Conservation (phyloP, 2,329 filamentous ascomycete genomes). For the Ustulina deusta region DNA sequence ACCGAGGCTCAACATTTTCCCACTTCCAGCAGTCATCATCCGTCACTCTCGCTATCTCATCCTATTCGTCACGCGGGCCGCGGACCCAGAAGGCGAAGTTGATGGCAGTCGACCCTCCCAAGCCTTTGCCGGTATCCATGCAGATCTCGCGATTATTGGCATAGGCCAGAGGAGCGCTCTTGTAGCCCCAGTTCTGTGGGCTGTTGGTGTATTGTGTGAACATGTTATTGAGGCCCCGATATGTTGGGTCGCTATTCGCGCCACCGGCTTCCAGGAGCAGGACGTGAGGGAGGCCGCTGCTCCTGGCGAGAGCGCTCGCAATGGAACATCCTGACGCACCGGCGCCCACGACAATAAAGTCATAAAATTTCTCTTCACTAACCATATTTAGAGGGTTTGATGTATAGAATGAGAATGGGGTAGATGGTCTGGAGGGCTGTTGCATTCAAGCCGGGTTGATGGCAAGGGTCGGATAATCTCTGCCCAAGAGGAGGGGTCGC, state of each 20-base stretch:
- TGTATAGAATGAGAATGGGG: neutral
- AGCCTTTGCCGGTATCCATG: neutral
- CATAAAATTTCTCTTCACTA: neutral
- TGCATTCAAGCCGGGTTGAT: neutral
- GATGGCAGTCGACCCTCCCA: conserved; percentile 1
- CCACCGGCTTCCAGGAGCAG: neutral
- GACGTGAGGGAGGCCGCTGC: neutral
- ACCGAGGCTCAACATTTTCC: conserved; percentile 1
- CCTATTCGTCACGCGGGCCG: neutral
- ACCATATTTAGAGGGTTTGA: neutral
- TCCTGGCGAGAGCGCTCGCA: neutral
- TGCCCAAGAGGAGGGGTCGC: neutral
- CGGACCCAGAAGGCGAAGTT: conserved; percentile 2
- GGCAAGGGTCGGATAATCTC: neutral
- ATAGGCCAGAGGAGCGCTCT: neutral
- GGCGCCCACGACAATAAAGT: neutral
- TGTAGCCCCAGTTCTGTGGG: neutral
- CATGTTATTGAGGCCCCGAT: neutral
- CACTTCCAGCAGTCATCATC: neutral
- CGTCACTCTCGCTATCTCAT: neutral
- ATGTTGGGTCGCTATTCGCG: neutral
- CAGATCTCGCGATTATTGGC: conserved; percentile 2
- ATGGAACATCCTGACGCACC: neutral
- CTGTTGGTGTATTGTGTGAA: neutral
- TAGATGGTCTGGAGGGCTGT: neutral